Evolutionary conservation across 768 basidiomycete genomes (phyloP).

Genomic region (Hygrocybe coccinea): DNA sequence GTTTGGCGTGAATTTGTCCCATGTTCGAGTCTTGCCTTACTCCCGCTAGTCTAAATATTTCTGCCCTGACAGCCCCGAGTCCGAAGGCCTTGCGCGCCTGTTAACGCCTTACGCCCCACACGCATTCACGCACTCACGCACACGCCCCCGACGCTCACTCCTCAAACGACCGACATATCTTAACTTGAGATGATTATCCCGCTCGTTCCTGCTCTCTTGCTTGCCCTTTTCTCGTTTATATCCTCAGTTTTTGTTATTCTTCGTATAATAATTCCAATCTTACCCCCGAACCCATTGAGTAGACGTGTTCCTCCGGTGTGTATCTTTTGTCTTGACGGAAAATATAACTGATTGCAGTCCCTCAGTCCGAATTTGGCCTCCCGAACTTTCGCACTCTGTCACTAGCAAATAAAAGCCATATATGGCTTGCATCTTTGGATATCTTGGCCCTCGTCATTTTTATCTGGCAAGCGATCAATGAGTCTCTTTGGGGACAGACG

Average conservation of each 20-base stretch:
- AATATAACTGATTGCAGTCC: conserved; percentile 18
- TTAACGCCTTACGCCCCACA: conserved; percentile 42
- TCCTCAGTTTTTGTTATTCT: conserved; percentile 72
- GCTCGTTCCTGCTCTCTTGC: conserved; percentile 58
- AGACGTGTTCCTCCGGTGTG: conserved; percentile 69
- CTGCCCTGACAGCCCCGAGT: too few species aligned
- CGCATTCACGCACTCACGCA: conserved; percentile 22
- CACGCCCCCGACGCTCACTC: conserved; percentile 46
- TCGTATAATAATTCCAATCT: conserved; percentile 67
- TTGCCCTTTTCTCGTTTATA: conserved; percentile 67
- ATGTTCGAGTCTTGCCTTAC: conserved; percentile 23
- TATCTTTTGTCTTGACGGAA: conserved; percentile 11
- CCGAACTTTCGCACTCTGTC: conserved; percentile 66
- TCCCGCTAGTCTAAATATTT: conserved; percentile 17
- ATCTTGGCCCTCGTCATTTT: conserved; percentile 57
- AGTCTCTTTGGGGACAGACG: conserved; percentile 45
- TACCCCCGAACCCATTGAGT: conserved; percentile 69
- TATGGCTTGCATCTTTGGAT: conserved; percentile 70
- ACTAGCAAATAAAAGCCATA: conserved; percentile 60
- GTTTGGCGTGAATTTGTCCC: not conserved
- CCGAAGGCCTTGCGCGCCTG: not conserved
- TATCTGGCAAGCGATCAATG: conserved; percentile 58
- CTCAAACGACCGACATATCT: conserved; percentile 21
- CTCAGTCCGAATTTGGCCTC: conserved; percentile 70
- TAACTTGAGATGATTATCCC: conserved; percentile 49